Conservation (phyloP, 139 green algal species). For the Chlorella sp. region DNA sequence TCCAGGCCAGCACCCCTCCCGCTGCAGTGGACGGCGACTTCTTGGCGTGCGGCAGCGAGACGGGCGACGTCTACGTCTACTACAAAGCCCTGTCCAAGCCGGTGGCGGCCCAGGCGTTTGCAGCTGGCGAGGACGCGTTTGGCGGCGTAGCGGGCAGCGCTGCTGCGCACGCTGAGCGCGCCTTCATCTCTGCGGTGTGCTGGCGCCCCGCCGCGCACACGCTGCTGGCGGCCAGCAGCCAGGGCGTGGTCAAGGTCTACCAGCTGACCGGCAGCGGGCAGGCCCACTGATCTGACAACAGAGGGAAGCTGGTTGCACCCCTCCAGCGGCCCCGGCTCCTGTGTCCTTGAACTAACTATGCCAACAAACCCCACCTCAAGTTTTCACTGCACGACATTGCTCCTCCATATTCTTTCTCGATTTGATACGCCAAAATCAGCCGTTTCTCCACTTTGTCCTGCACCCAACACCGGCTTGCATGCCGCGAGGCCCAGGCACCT, state of each 20-base stretch:
- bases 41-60: conserved; percentile 87
- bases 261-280: conserved; percentile 36
- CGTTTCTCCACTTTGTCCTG: background rate
- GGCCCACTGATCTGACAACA: too few relatives aligned
- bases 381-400: background rate
- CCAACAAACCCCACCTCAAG: background rate
- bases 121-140: background rate
- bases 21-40: conserved; percentile 72
- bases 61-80: conserved; percentile 79
- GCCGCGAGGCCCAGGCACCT: too few relatives aligned
- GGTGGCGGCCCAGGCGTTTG: conserved; percentile 43
- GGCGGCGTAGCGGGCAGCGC: background rate
- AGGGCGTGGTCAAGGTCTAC: conserved; percentile 69
- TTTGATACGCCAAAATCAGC: too few relatives aligned
- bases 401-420: background rate
- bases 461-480: background rate
- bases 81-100: conserved; percentile 65
- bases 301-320: background rate
- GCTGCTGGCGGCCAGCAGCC: conserved; percentile 75
- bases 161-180: background rate
- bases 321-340: background rate
- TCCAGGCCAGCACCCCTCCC: background rate
- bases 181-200: conserved; percentile 75
- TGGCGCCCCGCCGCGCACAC: conserved; percentile 62
- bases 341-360: background rate